phyloP scores from a whole-genome alignment of 2,329 filamentous ascomycete genomes.

The Colletotrichum orchidophilum region DNA sequence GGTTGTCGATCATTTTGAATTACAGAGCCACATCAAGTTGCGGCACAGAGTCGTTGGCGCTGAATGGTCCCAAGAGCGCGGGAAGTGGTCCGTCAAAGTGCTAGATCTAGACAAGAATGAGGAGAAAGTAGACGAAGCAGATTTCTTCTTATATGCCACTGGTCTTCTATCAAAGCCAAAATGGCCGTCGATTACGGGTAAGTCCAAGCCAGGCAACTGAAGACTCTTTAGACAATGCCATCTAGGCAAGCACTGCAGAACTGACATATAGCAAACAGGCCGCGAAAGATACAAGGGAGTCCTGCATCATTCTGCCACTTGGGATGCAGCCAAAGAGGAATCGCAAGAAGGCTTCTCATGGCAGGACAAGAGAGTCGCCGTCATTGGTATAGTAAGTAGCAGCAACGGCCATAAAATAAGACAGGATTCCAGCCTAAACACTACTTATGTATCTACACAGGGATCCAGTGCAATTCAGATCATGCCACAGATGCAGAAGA shows the following conservation, averaged over 20 bases:
- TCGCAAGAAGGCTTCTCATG: neutral
- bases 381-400: conserved; percentile 52
- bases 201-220: no score
- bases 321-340: neutral
- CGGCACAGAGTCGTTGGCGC: neutral
- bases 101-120: neutral
- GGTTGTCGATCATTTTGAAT: neutral
- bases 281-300: neutral
- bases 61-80: neutral
- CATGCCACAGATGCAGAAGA: conserved; percentile 51
- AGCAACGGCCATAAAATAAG: no score
- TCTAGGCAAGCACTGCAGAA: no score
- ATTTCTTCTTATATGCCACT: neutral
- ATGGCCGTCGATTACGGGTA: neutral
- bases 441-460: conserved; percentile 36
- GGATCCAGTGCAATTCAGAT: conserved; percentile 63
- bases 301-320: neutral
- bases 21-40: neutral
- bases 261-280: neutral
- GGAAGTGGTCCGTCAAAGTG: neutral
- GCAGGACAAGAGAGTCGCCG: conserved; percentile 53
- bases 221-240: no score
- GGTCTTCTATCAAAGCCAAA: neutral
- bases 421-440: neutral
- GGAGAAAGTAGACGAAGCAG: neutral